Base-by-base conservation (phyloP, 1,139 yeast genomes). In the Suhomyces coccinellae region DNA sequence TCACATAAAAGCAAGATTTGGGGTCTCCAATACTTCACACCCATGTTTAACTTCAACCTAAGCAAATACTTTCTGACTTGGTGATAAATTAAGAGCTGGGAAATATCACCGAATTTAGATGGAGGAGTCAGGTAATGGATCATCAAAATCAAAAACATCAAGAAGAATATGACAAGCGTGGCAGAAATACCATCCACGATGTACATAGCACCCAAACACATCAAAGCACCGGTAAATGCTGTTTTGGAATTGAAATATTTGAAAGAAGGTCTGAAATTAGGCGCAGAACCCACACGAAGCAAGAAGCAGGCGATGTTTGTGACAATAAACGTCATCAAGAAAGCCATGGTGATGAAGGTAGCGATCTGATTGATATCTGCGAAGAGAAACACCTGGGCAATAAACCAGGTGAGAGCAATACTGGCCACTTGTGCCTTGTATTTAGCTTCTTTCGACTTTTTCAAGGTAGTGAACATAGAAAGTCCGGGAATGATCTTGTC, bases 21-120 rank as follows among this genome's bases (percentile, higher is more conserved):
- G 0, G 99, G 99, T 53, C 99, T 76, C 99, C 99, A 93, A 60
- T 89, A 91, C 65, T 93, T 93, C 41, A 93, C 97, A 61, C 93
- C 95, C 71, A 73, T 69, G 57, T 93, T 96, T 53, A 89, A 88
- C 49, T 89, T 80, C 38, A 93, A 73, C 43, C 96, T 73, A 44
- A 90, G 69, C 38, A 93, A 71, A 59, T 93, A 93, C 61, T 93
- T 93, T 51, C 99, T 74, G 4, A 93, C 98, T 65, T 93, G 99
- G 60, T 93, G 99, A 63, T 93, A 93, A 43, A 93, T 91, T 51
- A 93, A 74, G 38, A 90, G 80, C 65, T 93, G 98, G 2, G 98
- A 90, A 24, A 93, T 97, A 66, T 93, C 99, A 29, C 99, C 99
- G 88, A 97, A 93, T 32, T 90, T 86, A 62, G 89, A 90, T 5